Percentiles rank a stretch among this genome's conserved stretches.
Conservation (phyloP, 805 yeast genomes). For the Lachancea mirantina region DNA sequence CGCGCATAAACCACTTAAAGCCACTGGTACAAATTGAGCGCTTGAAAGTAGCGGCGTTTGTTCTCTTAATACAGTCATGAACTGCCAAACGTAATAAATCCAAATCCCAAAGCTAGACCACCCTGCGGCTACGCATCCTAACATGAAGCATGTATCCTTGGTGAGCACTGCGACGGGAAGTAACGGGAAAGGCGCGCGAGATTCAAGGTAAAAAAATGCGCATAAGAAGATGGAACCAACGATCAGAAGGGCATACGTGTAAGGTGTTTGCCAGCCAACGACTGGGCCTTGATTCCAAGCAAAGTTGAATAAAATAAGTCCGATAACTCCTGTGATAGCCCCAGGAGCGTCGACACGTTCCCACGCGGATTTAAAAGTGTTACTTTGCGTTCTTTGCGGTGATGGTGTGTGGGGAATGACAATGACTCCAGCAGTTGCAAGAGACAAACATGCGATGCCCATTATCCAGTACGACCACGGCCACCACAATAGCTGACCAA, state of each 20-base stretch:
- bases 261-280: slow-evolving; percentile 51
- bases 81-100: slow-evolving; percentile 48
- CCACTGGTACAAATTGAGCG: slow-evolving; percentile 36
- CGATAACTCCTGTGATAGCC: slow-evolving; percentile 43
- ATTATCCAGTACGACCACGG: slow-evolving; percentile 52
- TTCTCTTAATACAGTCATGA: slow-evolving; percentile 37
- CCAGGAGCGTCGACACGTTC: slow-evolving; percentile 38
- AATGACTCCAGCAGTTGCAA: slow-evolving; percentile 31
- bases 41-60: slow-evolving; percentile 38
- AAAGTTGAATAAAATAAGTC: slow-evolving; percentile 50
- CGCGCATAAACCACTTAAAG: slow-evolving; percentile 45
- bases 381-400: slow-evolving; percentile 9
- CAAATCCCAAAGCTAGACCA: slow-evolving; percentile 67
- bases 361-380: slow-evolving; percentile 1
- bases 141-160: slow-evolving; percentile 37
- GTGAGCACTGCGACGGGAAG: slow-evolving; percentile 42
- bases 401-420: slow-evolving; percentile 32
- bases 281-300: slow-evolving; percentile 64
- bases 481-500: slow-evolving; percentile 44
- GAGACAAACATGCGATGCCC: slow-evolving; percentile 33
- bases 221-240: slow-evolving; percentile 37
- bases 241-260: slow-evolving; percentile 44
- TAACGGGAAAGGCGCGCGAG: slow-evolving; percentile 39
- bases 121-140: slow-evolving; percentile 44
- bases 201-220: slow-evolving; percentile 40